phyloP scores from a whole-genome alignment of 179 eudicot species.

The Vitellaria paradoxa region DNA sequence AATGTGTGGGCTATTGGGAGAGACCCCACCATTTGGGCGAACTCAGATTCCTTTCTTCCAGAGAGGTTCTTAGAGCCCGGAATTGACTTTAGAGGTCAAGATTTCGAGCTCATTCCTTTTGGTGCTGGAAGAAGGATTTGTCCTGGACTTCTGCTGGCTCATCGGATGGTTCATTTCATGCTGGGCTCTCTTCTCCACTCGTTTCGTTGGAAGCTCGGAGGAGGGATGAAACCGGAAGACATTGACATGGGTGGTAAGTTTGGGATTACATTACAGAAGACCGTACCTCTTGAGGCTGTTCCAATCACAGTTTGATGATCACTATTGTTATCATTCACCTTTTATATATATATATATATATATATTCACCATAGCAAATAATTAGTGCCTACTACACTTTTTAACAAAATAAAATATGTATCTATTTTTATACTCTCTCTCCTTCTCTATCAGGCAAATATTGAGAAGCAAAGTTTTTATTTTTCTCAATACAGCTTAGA shows the following conservation, averaged over 20 bases:
- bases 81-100: constrained; percentile 1
- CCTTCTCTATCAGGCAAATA: too few species aligned
- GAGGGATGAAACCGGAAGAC: not conserved
- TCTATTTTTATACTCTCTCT: too few species aligned
- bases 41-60: constrained; percentile 23
- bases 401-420: too few species aligned
- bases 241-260: constrained; percentile 7
- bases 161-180: constrained; percentile 16
- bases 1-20: constrained; percentile 8
- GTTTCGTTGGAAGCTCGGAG: constrained; percentile 28
- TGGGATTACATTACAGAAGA: not conserved
- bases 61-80: constrained; percentile 28
- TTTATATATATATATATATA: too few species aligned
- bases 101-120: too few species aligned
- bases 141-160: constrained; percentile 19
- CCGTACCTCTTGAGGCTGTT: not conserved
- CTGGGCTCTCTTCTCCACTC: constrained; percentile 19
- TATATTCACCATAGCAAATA: too few species aligned
- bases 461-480: too few species aligned
- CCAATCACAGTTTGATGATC: not conserved
- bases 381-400: too few species aligned
- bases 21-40: constrained; percentile 11
- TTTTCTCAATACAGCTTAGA: too few species aligned
- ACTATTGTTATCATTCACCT: too few species aligned
- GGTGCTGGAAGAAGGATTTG: constrained; percentile 2